Base-by-base conservation (phyloP, 2,329 filamentous ascomycete genomes). In the Ilyonectria sp. region DNA sequence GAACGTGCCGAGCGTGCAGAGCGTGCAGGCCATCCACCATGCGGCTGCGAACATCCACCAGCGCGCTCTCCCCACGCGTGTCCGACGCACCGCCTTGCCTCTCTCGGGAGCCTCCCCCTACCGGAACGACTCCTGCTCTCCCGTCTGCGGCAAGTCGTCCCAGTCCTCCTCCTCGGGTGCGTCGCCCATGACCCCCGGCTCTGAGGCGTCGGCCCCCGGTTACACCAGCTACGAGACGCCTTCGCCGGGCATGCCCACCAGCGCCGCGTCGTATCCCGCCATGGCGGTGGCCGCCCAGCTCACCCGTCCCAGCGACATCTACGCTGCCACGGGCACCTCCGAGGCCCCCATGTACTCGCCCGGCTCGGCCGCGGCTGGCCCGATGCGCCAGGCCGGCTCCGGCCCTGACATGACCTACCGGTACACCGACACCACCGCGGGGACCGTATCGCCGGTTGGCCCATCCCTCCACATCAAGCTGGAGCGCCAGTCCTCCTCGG, bases 371-470 rank as follows among this genome's bases (percentile, higher is more conserved):
- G 10, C 50, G 11, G 40, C 49, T 6, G 68, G 67, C 23, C 60
- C 71, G 2, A 56, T 69, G 58, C 68, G 72, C 1, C 5, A 29
- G 8, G 19, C 43, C 6, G 49, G 43, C 40, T 49, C 43, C 17
- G 63, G 67, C 3, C 58, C 69, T 29, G 74, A 78, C 35, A 74
- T 79, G 64, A 67, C 74, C 23, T 80, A 80, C 71, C 75, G 77
- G 58, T 80, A 79, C 66, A 72, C 70, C 4, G 78, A 79, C 54
- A 76, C 77, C 29, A 78, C 76, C 23, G 69, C 65, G 8, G 54
- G 66, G 44, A 69, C 70, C 7, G 46, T 67, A 3, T 64, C 70
- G 6, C 65, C 69, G 8, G 57, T 54, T 11, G 58, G 63, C 9
- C 31, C 61, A 1, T 58, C 60, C 35, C 21, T 57, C 10, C 13